phyloP scores from a whole-genome alignment of 495 filamentous ascomycete species.

The Xylaria intraflava region DNA sequence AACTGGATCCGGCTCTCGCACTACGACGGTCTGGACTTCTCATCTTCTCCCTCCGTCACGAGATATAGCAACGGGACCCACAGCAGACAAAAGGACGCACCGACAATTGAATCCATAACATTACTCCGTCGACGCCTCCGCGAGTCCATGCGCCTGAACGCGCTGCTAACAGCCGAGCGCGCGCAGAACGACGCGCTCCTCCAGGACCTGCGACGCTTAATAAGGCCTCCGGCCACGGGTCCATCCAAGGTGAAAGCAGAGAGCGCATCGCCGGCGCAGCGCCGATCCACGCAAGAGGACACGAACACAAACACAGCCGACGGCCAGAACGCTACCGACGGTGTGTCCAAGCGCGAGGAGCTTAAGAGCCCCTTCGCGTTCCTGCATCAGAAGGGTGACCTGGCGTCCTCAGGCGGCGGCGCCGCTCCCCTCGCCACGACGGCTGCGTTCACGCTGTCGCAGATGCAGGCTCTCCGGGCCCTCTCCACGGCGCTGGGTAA shows the following conservation, averaged over 20 bases:
- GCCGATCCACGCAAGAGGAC: slow-evolving; percentile 25
- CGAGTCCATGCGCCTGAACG: slow-evolving; percentile 74
- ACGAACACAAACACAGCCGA: slow-evolving; percentile 19
- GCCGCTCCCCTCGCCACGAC: slow-evolving; percentile 60
- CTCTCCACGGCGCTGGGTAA: slow-evolving; percentile 58
- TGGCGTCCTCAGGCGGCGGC: slow-evolving; percentile 34
- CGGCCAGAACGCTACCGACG: slow-evolving; percentile 8
- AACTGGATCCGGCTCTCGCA: slow-evolving; percentile 75
- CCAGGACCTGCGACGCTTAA: slow-evolving; percentile 53
- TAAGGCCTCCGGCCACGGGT: slow-evolving; percentile 28
- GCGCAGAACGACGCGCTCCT: slow-evolving; percentile 71
- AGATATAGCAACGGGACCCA: slow-evolving; percentile 4
- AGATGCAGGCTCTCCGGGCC: slow-evolving; percentile 69
- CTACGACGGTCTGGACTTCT: slow-evolving; percentile 57
- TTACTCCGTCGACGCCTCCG: slow-evolving; percentile 67
- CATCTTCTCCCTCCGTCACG: slow-evolving; percentile 7
- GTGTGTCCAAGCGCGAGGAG: not conserved
- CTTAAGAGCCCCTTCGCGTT: slow-evolving; percentile 41
- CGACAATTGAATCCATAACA: slow-evolving; percentile 59
- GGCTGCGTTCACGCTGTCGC: slow-evolving; percentile 70
- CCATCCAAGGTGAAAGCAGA: slow-evolving; percentile 18
- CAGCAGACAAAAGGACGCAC: slow-evolving; percentile 27
- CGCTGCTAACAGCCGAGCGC: slow-evolving; percentile 64
- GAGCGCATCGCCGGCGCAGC: slow-evolving; percentile 16
- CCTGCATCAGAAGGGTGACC: slow-evolving; percentile 37